Conservation (phyloP, 371 early-diverging fungal genomes). For the Zancudomyces culisetae region DNA sequence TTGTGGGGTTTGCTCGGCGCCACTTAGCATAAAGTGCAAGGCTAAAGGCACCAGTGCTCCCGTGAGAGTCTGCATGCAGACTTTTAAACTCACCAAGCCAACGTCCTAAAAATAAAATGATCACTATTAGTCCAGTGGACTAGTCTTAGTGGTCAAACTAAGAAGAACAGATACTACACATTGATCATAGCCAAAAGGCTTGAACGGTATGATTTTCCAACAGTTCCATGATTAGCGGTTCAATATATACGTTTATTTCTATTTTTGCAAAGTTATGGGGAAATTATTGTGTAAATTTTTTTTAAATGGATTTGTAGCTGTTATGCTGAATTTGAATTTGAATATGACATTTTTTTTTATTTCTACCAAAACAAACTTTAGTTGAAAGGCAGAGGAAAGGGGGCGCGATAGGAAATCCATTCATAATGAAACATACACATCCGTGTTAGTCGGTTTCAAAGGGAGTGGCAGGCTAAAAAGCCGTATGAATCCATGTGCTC, state of each 20-base stretch:
- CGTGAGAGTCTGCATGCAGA: constrained; percentile 1
- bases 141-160: constrained; percentile 7
- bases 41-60: constrained; percentile 5
- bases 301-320: no score
- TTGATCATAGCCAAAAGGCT: constrained; percentile 6
- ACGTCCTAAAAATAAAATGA: constrained; percentile 2
- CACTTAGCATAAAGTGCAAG: constrained; percentile 4
- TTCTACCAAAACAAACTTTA: no score
- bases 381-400: no score
- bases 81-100: constrained; percentile 2
- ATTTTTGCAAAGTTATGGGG: background rate
- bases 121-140: constrained; percentile 3
- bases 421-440: no score
- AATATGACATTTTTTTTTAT: no score
- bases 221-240: background rate
- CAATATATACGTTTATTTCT: background rate
- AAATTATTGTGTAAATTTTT: no score
- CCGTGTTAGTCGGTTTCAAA: no score
- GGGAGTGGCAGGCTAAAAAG: no score
- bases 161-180: constrained; percentile 7
- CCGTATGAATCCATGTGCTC: no score
- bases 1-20: constrained; percentile 4
- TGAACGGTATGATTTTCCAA: constrained; percentile 2
- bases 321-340: no score
- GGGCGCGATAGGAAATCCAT: no score